These are phyloP conservation scores for Plantago major DNA, from an alignment of 257 asterid genomes.

Conservation along the genomic window DNA sequence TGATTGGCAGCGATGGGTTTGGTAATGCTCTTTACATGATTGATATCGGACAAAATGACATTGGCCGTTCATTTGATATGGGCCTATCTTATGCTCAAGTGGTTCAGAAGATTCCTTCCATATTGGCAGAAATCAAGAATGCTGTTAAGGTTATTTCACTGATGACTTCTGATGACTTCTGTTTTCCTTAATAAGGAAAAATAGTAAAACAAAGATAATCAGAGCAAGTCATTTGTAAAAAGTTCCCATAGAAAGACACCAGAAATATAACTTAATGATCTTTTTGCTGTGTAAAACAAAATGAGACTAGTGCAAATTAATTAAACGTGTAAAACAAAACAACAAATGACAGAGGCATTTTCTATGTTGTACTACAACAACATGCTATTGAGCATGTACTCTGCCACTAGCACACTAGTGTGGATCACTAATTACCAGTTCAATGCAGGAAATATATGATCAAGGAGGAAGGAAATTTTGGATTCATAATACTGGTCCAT, in stretches of 20 bases:
- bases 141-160: conserved; percentile 48
- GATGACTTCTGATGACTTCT: background rate
- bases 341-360: background rate
- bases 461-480: conserved; percentile 80
- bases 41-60: conserved; percentile 92
- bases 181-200: background rate
- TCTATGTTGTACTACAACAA: too few species aligned
- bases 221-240: background rate
- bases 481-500: conserved; percentile 91
- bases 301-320: background rate
- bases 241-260: background rate
- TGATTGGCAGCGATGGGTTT: conserved; percentile 46
- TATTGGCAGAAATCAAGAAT: conserved; percentile 53
- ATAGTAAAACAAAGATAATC: background rate
- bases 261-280: background rate
- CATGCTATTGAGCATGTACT: background rate
- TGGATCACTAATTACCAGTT: conserved; percentile 11
- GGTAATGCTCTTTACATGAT: conserved; percentile 63
- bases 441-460: conserved; percentile 50
- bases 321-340: background rate
- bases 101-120: conserved; percentile 52
- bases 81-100: conserved; percentile 61
- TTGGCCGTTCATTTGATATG: conserved; percentile 58
- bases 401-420: background rate
- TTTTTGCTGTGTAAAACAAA: background rate